Evolutionary conservation across 345 rosid genomes (phyloP).

Genomic region (Erucastrum elatum): DNA sequence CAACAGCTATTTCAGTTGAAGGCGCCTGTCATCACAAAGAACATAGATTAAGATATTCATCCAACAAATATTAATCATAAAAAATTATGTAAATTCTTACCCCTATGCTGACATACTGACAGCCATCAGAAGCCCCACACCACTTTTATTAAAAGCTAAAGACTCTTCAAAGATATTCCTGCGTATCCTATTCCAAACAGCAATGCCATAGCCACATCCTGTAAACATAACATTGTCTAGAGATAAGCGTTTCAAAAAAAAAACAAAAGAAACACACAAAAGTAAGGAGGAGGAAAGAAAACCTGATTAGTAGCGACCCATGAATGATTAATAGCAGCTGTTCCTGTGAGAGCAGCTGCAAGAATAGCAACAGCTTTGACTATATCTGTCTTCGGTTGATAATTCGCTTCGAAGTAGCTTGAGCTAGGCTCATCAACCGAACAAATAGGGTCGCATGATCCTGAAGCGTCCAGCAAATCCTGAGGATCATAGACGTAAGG

Average conservation of each 20-base stretch:
- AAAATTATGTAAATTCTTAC: constrained; percentile 46
- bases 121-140: constrained; percentile 94
- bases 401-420: constrained; percentile 58
- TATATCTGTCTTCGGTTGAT: constrained; percentile 84
- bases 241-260: background rate
- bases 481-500: constrained; percentile 33
- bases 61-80: background rate
- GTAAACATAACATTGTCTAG: constrained; percentile 35
- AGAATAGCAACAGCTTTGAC: constrained; percentile 75
- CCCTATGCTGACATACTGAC: constrained; percentile 87
- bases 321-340: constrained; percentile 83
- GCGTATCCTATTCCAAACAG: constrained; percentile 83
- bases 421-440: constrained; percentile 89
- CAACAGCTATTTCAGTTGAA: constrained; percentile 85
- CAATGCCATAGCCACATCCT: constrained; percentile 97
- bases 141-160: constrained; percentile 94
- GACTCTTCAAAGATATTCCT: constrained; percentile 93
- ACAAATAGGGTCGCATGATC: constrained; percentile 85
- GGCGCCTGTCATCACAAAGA: constrained; percentile 78
- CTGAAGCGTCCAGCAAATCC: constrained; percentile 62
- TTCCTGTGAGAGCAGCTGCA: constrained; percentile 77
- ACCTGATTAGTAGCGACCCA: constrained; percentile 99
- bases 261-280: background rate
- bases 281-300: constrained; percentile 24
- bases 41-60: constrained; percentile 21